Percentiles rank a stretch among this genome's conserved stretches.
phyloP scores from a whole-genome alignment of 345 rosid species.

The Fremontodendron californicum region DNA sequence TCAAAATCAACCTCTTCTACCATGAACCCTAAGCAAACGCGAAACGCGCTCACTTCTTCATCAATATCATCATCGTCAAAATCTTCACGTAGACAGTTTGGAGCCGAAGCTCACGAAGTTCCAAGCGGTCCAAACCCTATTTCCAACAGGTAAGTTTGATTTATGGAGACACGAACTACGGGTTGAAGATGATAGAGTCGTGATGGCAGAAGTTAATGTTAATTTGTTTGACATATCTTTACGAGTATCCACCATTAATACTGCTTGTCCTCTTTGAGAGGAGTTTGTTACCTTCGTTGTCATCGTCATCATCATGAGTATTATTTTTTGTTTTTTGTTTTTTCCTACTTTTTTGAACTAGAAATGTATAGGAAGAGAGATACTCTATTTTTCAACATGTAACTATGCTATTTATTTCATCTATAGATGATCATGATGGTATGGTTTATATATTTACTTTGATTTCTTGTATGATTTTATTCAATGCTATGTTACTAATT shows the following conservation, averaged over 20 bases:
- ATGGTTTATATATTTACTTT: constrained; percentile 7
- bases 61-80: not conserved
- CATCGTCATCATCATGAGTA: not conserved
- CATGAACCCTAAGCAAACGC: constrained; percentile 34
- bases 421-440: not conserved
- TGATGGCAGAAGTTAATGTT: not conserved
- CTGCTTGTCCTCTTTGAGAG: constrained; percentile 5
- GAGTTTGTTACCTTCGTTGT: not conserved
- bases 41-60: constrained; percentile 17
- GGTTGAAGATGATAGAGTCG: constrained; percentile 8
- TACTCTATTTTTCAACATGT: constrained; percentile 10
- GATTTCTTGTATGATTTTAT: not conserved
- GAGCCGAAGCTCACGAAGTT: constrained; percentile 68
- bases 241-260: constrained; percentile 6
- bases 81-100: constrained; percentile 34
- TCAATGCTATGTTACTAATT: not conserved
- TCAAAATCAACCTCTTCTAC: constrained; percentile 37
- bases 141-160: constrained; percentile 53
- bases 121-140: constrained; percentile 96
- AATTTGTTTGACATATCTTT: not conserved
- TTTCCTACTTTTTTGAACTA: not conserved
- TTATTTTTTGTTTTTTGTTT: not conserved
- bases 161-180: not conserved
- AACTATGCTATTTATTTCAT: constrained; percentile 3
- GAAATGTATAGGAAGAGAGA: constrained; percentile 18